Base-by-base conservation (phyloP, 1,284 basidiomycete genomes). In the Coniferiporia weirii region DNA sequence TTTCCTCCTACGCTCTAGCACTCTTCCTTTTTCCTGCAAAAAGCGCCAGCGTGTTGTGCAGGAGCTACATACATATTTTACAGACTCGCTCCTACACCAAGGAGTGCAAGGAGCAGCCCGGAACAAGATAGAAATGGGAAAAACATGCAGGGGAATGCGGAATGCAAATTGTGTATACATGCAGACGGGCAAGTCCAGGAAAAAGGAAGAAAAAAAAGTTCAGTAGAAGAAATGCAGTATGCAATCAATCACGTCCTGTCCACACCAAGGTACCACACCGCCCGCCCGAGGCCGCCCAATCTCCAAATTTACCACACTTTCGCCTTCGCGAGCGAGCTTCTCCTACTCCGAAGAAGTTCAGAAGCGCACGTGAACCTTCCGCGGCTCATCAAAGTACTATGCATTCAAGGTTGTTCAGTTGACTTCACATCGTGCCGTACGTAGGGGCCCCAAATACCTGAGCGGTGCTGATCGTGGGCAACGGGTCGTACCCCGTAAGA, bases 391-490 rank as follows among this genome's bases (percentile, higher is more conserved):
- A 22, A 43, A 32, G 22, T 61, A 61, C 55, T 61, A 43, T 3
- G 13, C 8, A n/a, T 48, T 54, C 22, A 49, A 51, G 15, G 19
- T 17, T 3, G 13, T 38, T 60, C 54, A 60, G 59, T 44, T 13
- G 19, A 35, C 48, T 15, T 47, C 20, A 38, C 22, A 19, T 58
- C 44, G 12, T 58, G 8, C 38, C 38, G 49, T 32, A 53, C n/a
- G 35, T 34, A 36, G 47, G 46, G 34, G 57, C 48, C 22, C 51
- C 51, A 58, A 61, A 54, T 61, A 61, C 60, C 56, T 57, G 56
- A 22, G 38, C 52, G 35, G 36, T 40, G 38, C 15, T 40, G 38
- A 15, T 45, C 49, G 56, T 58, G 17, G 57, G 56, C 12, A 58
- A 51, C 34, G 60, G 49, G 13, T 57, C 56, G 45, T 61, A 59